Conservation (phyloP, 2,329 filamentous ascomycete genomes). For the Stromatinia cepivora region DNA sequence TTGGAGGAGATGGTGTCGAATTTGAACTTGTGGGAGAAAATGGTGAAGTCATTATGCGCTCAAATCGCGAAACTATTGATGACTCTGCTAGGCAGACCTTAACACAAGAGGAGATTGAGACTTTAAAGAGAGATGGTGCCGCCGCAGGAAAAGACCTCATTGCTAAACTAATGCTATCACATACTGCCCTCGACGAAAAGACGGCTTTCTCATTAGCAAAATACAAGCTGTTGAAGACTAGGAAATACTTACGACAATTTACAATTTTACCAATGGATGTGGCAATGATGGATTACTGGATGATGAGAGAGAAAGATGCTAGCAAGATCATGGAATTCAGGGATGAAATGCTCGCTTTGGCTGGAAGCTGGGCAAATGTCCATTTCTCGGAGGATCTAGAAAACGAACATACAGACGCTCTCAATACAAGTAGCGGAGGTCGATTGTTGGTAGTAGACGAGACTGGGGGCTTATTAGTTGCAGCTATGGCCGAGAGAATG, state of each 20-base stretch:
- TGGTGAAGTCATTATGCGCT: slow-evolving; percentile 54
- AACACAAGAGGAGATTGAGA: slow-evolving; percentile 69
- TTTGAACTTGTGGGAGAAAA: slow-evolving; percentile 51
- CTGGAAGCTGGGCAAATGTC: slow-evolving; percentile 88
- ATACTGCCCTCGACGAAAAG: slow-evolving; percentile 89
- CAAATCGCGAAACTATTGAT: slow-evolving; percentile 60
- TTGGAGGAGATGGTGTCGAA: slow-evolving; percentile 47
- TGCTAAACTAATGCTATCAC: slow-evolving; percentile 86
- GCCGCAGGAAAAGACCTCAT: slow-evolving; percentile 87
- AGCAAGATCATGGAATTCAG: slow-evolving; percentile 81
- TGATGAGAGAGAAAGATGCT: slow-evolving; percentile 78
- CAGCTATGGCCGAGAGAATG: slow-evolving; percentile 71
- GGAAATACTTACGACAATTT: slow-evolving; percentile 89
- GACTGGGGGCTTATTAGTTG: slow-evolving; percentile 66
- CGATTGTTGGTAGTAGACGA: slow-evolving; percentile 71
- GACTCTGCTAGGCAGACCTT: slow-evolving; percentile 71
- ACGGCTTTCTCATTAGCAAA: slow-evolving; percentile 91
- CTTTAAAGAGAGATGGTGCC: slow-evolving; percentile 68
- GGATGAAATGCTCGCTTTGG: slow-evolving; percentile 77
- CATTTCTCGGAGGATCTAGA: slow-evolving; percentile 54
- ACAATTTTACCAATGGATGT: slow-evolving; percentile 83
- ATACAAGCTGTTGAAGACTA: slow-evolving; percentile 91
- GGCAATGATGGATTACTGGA: slow-evolving; percentile 70
- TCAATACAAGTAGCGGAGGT: slow-evolving; percentile 41
- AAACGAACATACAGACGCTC: slow-evolving; percentile 15